Evolutionary conservation across 768 basidiomycete genomes (phyloP), one percentile per base, ranked within the genome.

Genomic region (Amyloporia xantha): DNA sequence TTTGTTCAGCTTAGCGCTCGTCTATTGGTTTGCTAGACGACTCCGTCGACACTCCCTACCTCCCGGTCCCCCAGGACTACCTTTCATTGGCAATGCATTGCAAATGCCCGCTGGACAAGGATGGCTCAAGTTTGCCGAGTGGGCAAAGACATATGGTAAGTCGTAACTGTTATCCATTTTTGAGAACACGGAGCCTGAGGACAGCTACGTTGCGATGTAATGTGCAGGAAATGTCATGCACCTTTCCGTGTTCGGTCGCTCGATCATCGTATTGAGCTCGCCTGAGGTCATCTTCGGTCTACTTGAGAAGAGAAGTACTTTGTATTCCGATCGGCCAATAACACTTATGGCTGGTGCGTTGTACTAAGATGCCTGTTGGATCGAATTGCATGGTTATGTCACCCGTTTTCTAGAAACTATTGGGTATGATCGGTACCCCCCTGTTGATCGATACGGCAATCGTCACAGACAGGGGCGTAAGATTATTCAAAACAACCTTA

Each of bases 381-480:
- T 80, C 79, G 21, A 12, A 19, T 20, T 27, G 12, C 38, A 6
- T n/a, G n/a, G n/a, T n/a, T n/a, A n/a, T n/a, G n/a, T n/a, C n/a
- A n/a, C n/a, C n/a, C 56, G 56, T 80, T 79, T 23, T 23, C 27
- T 21, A 19, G 7, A 24, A 10, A 30, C 4, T n/a, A n/a, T 47
- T 24, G 15, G 6, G 7, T 20, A 1, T 33, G 10, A 2, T 47
- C 35, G 25, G 45, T 43, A 25, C 24, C 54, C 2, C 37, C 40
- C 2, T 41, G 4, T 41, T 21, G 40, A 55, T 44, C 51, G 39
- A 3, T 62, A 62, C 43, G 59, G 59, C 7, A 17, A 41, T 2
- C 54, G 57, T 41, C 49, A 54, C 2, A 57, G 55, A 9, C 33
- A 40, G 4, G 52, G 57, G 10, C 57, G 57, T 41, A 49, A 54